phyloP scores from a whole-genome alignment of 306 rosid genomes.

The Bauhinia variegata region DNA sequence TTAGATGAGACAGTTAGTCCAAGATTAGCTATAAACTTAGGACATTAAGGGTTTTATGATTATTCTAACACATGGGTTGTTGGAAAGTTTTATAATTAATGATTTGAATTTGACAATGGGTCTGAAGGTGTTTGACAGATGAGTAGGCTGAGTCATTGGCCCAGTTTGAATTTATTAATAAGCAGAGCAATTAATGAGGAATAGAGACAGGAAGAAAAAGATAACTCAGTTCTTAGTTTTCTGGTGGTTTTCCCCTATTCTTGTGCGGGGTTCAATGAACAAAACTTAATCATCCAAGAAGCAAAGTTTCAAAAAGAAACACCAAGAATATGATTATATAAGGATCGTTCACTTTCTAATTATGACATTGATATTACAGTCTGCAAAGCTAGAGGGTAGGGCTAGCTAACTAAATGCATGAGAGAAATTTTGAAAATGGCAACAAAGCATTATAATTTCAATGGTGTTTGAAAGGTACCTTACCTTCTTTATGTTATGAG shows the following conservation, averaged over 20 bases:
- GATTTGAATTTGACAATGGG: no score
- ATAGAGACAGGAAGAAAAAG: slow-evolving; percentile 32
- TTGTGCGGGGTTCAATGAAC: slow-evolving; percentile 52
- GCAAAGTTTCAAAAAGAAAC: slow-evolving; percentile 56
- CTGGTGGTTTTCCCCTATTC: no score
- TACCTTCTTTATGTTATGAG: slow-evolving; percentile 89
- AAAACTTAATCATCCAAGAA: slow-evolving; percentile 42
- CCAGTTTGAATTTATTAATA: slow-evolving; percentile 30
- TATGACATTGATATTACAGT: slow-evolving; percentile 15
- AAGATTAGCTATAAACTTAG: slow-evolving; percentile 37
- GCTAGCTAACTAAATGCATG: not conserved
- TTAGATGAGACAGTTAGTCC: slow-evolving; percentile 13
- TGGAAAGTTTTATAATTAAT: slow-evolving; percentile 39
- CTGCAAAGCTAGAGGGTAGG: no score
- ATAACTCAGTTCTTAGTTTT: slow-evolving; percentile 31
- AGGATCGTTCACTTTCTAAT: no score
- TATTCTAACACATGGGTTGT: slow-evolving; percentile 58
- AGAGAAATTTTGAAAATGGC: no score
- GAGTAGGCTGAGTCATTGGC: not conserved
- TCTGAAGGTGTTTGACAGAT: no score
- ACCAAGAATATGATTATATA: no score
- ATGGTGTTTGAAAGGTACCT: slow-evolving; percentile 42
- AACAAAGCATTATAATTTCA: no score
- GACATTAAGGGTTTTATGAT: not conserved
- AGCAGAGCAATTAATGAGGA: no score